These are phyloP conservation scores for Salpingoeca rosetta DNA, from an alignment of 78 protist genomes.

Conservation along the genomic window DNA sequence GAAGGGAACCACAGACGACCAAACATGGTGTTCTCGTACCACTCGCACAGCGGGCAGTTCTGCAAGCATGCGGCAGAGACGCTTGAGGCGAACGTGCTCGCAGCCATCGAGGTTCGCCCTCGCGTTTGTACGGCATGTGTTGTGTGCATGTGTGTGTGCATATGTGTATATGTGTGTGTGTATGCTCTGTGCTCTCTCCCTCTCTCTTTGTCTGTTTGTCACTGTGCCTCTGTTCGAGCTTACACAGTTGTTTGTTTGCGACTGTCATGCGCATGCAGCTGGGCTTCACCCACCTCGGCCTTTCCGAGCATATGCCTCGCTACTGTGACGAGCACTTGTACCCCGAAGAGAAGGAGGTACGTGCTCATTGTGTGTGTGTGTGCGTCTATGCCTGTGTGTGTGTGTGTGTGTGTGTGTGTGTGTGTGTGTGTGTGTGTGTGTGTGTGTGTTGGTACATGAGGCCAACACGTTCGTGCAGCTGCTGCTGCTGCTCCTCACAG, in stretches of 20 bases:
- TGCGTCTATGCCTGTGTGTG: background rate
- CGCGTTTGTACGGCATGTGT: too few relatives aligned
- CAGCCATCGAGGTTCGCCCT: conserved; percentile 3
- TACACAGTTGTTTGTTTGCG: too few relatives aligned
- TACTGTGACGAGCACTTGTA: background rate
- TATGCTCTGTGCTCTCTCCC: too few relatives aligned
- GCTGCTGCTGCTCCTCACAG: background rate
- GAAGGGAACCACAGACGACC: too few relatives aligned
- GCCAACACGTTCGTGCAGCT: background rate
- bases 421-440: background rate
- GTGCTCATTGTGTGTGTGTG: background rate
- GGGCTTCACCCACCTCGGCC: background rate
- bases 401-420: background rate
- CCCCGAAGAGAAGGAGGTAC: background rate
- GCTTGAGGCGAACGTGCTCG: background rate
- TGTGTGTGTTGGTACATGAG: too few relatives aligned
- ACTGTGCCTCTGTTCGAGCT: too few relatives aligned
- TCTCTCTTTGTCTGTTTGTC: too few relatives aligned
- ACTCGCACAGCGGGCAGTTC: background rate
- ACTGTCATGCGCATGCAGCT: background rate
- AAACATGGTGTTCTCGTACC: conserved; percentile 1
- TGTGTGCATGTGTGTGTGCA: too few relatives aligned
- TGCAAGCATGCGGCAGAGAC: background rate
- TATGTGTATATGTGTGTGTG: too few relatives aligned
- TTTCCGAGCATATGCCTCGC: conserved; percentile 12